Base-by-base conservation (phyloP, 2,329 filamentous ascomycete genomes). In the Fusarium sp. region DNA sequence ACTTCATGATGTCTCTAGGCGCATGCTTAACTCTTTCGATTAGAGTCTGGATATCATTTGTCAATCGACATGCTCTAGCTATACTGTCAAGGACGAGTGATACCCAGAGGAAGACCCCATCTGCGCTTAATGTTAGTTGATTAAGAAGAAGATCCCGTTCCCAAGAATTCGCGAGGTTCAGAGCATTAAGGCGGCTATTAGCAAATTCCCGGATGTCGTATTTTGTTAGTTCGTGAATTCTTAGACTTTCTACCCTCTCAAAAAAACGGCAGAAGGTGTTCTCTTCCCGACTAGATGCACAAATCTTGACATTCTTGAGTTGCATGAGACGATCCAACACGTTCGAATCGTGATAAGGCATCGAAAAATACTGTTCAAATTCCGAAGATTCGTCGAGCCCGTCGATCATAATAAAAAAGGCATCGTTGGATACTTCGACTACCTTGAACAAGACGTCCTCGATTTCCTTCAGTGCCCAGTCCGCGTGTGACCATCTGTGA, bases 291-390 rank as follows among this genome's bases (percentile, higher is more conserved):
- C 51, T 54, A 6, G 51, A 54, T 6, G n/a, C 15, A 11, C 51
- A 54, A 1, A 39, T 9, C 5, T 54, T 54, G 19, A 54, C 11
- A 0, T 19, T 6, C 1, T 5, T 2, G 1, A 30, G 7, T 4
- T 39, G 6, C 1, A 6, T 6, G 1, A 54, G 14, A 1, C 4
- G 10, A 5, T 19, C n/a, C 2, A 54, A 10, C 26, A 39, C 20
- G 2, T n/a, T 47, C 2, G 7, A 2, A 1, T 2, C 14, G 2
- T 11, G 7, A 5, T 13, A 0, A 14, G 2, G 2, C 14, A 7
- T 9, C 4, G 1, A 22, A 10, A 54, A 6, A 4, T 37, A 10
- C 0, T 1, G 39, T 10, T 30, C 51, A 1, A 54, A 11, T 1
- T 54, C 41, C 1, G 19, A 14, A 7, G 10, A 47, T 5, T 54